These are phyloP conservation scores for Neofusicoccum kwambonambiense DNA, from an alignment of 2,329 filamentous ascomycete genomes.

Conservation along the genomic window DNA sequence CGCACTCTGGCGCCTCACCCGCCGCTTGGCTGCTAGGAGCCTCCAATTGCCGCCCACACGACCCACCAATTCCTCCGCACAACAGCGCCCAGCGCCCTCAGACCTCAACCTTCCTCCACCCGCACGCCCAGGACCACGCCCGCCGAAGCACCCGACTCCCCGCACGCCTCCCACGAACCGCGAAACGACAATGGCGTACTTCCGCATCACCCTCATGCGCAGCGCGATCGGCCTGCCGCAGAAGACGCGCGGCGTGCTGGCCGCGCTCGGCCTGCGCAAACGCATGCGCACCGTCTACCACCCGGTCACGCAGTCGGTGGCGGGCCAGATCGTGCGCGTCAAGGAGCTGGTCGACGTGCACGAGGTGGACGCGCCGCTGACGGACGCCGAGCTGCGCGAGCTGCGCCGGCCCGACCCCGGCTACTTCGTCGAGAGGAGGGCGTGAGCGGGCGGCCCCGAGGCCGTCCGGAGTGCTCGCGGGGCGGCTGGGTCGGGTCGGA, in stretches of 20 bases:
- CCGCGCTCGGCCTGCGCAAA: slow-evolving; percentile 80
- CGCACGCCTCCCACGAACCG: background rate
- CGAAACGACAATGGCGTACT: slow-evolving; percentile 64
- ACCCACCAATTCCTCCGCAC: background rate
- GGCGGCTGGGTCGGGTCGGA: background rate
- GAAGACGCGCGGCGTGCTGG: slow-evolving; percentile 76
- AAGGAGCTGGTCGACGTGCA: slow-evolving; percentile 85
- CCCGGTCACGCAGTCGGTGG: slow-evolving; percentile 74
- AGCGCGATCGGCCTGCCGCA: slow-evolving; percentile 81
- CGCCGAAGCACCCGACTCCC: background rate
- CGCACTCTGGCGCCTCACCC: background rate
- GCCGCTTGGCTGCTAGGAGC: background rate
- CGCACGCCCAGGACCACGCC: slow-evolving; percentile 7
- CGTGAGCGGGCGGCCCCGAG: background rate
- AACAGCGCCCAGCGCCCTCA: no score
- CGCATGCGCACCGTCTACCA: slow-evolving; percentile 88
- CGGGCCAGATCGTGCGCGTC: slow-evolving; percentile 89
- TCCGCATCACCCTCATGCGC: slow-evolving; percentile 87
- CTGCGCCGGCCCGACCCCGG: slow-evolving; percentile 73
- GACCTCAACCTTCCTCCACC: background rate
- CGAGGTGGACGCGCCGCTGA: slow-evolving; percentile 68
- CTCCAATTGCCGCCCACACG: background rate
- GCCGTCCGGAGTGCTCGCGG: no score
- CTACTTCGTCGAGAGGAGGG: slow-evolving; percentile 70
- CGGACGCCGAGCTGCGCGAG: slow-evolving; percentile 66